These are phyloP conservation scores for Paraconiothyrium brasiliense DNA, from an alignment of 2,329 filamentous ascomycete genomes.

Conservation along the genomic window DNA sequence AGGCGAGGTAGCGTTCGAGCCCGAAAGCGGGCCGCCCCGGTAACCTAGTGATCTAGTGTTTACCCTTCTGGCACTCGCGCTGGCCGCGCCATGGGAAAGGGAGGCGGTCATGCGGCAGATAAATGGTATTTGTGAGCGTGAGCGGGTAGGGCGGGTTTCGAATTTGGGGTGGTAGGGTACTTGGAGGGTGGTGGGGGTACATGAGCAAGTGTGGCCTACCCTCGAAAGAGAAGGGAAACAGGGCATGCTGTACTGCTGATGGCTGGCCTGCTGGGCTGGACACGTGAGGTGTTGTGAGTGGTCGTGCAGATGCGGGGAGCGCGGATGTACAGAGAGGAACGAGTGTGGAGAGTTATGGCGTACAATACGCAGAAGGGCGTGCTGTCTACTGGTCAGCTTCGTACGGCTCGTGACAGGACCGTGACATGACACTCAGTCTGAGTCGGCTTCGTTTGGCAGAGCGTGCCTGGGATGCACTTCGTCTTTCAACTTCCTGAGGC, in stretches of 20 bases:
- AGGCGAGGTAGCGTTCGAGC: constrained; percentile 22
- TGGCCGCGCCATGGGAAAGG: neutral
- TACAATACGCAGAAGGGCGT: neutral
- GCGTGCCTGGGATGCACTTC: neutral
- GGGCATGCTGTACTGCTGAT: neutral
- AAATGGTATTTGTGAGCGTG: neutral
- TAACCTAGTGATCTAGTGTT: constrained; percentile 12
- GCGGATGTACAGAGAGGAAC: neutral
- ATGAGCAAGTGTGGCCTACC: neutral
- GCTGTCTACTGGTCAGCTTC: neutral
- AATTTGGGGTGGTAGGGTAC: neutral
- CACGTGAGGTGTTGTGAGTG: constrained; percentile 11
- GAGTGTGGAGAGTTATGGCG: neutral
- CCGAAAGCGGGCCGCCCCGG: constrained; percentile 34
- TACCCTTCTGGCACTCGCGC: constrained; percentile 7
- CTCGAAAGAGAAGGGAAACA: neutral
- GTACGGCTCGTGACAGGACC: neutral
- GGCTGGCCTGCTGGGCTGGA: neutral
- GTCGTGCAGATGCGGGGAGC: constrained; percentile 5
- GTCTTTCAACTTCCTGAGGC: neutral
- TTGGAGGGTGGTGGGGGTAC: constrained; percentile 5
- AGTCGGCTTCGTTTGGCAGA: neutral
- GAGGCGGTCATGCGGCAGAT: constrained; percentile 11
- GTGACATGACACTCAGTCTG: neutral
- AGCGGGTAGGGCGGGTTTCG: constrained; percentile 18